phyloP scores from a whole-genome alignment of 208 protist genomes.

The Trypanosoma congolense region DNA sequence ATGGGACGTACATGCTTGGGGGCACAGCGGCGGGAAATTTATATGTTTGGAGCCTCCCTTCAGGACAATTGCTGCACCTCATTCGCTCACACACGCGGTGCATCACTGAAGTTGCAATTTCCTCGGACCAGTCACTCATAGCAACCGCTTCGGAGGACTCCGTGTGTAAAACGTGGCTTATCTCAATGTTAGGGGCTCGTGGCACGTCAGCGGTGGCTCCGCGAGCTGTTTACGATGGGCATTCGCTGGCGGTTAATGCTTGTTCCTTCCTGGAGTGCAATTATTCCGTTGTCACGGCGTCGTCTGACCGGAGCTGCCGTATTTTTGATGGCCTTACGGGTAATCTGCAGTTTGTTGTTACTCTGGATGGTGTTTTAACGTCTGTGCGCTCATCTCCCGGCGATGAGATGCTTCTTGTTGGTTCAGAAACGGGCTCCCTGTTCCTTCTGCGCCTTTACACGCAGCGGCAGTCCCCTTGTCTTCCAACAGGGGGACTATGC shows the following conservation, averaged over 20 bases:
- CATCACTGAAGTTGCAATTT: conserved; percentile 55
- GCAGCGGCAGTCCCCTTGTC: background rate
- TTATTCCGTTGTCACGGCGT: conserved; percentile 53
- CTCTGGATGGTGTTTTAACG: conserved; percentile 57
- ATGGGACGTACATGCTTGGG: conserved; percentile 62
- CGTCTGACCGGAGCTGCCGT: conserved; percentile 61
- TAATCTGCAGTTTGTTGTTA: conserved; percentile 41
- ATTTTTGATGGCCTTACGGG: conserved; percentile 55
- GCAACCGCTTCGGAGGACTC: conserved; percentile 73
- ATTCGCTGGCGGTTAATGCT: conserved; percentile 61
- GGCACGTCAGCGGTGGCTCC: conserved; percentile 21
- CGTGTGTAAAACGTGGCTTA: conserved; percentile 65
- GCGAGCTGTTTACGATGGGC: conserved; percentile 47
- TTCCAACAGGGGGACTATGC: conserved; percentile 1
- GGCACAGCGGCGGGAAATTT: conserved; percentile 58
- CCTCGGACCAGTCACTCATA: conserved; percentile 49
- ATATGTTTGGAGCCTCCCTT: conserved; percentile 63
- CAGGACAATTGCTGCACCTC: conserved; percentile 59
- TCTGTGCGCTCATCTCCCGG: conserved; percentile 31
- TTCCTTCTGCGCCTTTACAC: conserved; percentile 35
- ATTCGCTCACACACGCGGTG: conserved; percentile 54
- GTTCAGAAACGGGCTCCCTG: conserved; percentile 50
- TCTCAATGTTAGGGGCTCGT: conserved; percentile 32
- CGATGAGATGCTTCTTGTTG: conserved; percentile 44
- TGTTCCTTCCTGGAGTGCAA: conserved; percentile 55